These are phyloP conservation scores for Linum tenue DNA, from an alignment of 345 rosid genomes.

Conservation along the genomic window DNA sequence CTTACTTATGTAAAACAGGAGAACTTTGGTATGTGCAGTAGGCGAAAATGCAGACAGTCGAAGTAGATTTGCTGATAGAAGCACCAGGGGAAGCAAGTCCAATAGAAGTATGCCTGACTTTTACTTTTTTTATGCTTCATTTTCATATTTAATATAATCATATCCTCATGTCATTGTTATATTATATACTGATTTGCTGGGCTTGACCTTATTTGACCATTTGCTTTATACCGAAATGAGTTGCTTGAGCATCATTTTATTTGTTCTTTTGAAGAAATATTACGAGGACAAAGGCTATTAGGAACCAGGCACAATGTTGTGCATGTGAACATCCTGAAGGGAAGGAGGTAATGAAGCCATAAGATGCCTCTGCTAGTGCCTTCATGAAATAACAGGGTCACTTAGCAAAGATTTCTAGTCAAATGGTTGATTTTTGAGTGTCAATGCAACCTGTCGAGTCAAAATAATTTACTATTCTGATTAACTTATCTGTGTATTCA, in stretches of 20 bases:
- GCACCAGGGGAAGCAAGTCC: slow-evolving; percentile 67
- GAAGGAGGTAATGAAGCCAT: too few species aligned
- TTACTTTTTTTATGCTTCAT: not conserved
- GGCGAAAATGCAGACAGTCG: slow-evolving; percentile 72
- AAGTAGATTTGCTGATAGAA: slow-evolving; percentile 71
- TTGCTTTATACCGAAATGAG: not conserved
- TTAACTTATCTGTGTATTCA: too few species aligned
- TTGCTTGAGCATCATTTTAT: not conserved
- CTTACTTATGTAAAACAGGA: slow-evolving; percentile 77
- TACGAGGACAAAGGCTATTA: slow-evolving; percentile 68
- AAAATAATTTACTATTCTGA: too few species aligned
- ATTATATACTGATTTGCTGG: slow-evolving; percentile 4
- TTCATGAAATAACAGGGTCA: too few species aligned
- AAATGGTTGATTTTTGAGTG: too few species aligned
- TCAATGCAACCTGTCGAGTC: too few species aligned
- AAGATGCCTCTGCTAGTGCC: too few species aligned
- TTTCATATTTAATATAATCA: not conserved
- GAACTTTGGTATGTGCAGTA: slow-evolving; percentile 80
- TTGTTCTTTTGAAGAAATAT: slow-evolving; percentile 56
- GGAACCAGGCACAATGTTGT: too few species aligned
- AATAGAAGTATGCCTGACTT: slow-evolving; percentile 37
- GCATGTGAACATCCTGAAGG: too few species aligned
- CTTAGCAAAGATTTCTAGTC: too few species aligned
- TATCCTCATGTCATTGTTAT: not conserved
- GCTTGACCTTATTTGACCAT: not conserved